Conservation (phyloP, 2,329 filamentous ascomycete species). For the Aphanocladium album region DNA sequence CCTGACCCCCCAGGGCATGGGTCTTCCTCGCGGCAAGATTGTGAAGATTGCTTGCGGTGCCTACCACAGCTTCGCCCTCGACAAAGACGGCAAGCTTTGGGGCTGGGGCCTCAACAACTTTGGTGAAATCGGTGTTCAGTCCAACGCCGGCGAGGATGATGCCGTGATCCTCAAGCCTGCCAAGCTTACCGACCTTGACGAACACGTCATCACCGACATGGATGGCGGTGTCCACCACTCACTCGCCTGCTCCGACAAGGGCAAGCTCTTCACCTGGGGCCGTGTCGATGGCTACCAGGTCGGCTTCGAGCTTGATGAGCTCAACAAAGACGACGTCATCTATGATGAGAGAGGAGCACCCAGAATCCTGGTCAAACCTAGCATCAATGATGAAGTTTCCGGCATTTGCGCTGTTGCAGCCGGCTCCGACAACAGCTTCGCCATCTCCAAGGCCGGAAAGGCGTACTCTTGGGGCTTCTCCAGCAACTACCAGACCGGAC, state of each 20-base stretch:
- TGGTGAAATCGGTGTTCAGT: constrained; percentile 66
- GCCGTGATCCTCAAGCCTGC: constrained; percentile 69
- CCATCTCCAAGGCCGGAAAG: constrained; percentile 63
- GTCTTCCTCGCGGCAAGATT: constrained; percentile 55
- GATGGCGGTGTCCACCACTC: constrained; percentile 73
- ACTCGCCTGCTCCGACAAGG: constrained; percentile 52
- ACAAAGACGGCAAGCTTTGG: constrained; percentile 65
- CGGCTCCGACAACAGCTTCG: constrained; percentile 70
- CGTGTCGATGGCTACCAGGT: constrained; percentile 48
- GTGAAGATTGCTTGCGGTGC: constrained; percentile 56
- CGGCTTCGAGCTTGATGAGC: constrained; percentile 51
- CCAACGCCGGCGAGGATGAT: constrained; percentile 47
- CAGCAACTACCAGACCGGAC: constrained; percentile 73
- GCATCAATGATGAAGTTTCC: constrained; percentile 40
- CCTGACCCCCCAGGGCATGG: constrained; percentile 55
- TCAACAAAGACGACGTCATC: constrained; percentile 49
- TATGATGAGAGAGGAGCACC: constrained; percentile 58
- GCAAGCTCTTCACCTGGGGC: constrained; percentile 57
- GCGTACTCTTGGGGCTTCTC: constrained; percentile 80
- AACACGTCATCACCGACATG: constrained; percentile 61
- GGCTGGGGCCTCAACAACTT: constrained; percentile 87
- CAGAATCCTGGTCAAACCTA: constrained; percentile 54
- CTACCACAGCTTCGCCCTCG: constrained; percentile 79
- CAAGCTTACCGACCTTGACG: constrained; percentile 59
- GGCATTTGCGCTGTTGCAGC: constrained; percentile 53